A percentile compares a stretch with the other conserved stretches of the same genome.
Conservation (phyloP, 176 grass and related monocot species). For the Carex parvula region DNA sequence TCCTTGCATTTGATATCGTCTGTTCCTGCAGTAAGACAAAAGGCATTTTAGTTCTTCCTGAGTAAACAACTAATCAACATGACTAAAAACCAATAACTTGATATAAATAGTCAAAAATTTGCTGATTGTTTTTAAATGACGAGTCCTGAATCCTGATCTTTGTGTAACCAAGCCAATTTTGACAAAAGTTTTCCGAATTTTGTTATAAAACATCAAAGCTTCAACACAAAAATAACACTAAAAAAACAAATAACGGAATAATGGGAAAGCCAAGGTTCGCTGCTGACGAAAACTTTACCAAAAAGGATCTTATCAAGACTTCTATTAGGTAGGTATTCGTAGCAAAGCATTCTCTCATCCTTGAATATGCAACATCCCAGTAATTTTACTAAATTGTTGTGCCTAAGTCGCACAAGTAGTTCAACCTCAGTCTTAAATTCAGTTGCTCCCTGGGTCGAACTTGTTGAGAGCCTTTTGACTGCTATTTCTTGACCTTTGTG, state of each 20-base stretch:
- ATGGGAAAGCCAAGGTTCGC: no score
- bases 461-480: conserved; percentile 22
- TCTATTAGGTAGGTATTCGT: conserved; percentile 11
- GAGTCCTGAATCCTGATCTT: no score
- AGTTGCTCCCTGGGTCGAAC: not conserved
- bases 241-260: no score
- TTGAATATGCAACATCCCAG: conserved; percentile 12
- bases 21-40: not conserved
- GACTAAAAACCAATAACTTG: no score
- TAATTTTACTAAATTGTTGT: conserved; percentile 23
- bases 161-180: no score
- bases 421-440: conserved; percentile 18
- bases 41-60: no score
- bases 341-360: conserved; percentile 3
- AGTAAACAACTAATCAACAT: no score
- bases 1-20: not conserved
- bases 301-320: conserved; percentile 16
- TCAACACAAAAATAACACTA: no score
- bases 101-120: no score
- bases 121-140: no score
- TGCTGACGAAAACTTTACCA: not conserved
- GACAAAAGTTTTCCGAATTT: no score
- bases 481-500: conserved; percentile 19
- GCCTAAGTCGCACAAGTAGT: not conserved
- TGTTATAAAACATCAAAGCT: no score